Evolutionary conservation across 306 rosid species (phyloP).

Genomic region (Glycyrrhiza uralensis): DNA sequence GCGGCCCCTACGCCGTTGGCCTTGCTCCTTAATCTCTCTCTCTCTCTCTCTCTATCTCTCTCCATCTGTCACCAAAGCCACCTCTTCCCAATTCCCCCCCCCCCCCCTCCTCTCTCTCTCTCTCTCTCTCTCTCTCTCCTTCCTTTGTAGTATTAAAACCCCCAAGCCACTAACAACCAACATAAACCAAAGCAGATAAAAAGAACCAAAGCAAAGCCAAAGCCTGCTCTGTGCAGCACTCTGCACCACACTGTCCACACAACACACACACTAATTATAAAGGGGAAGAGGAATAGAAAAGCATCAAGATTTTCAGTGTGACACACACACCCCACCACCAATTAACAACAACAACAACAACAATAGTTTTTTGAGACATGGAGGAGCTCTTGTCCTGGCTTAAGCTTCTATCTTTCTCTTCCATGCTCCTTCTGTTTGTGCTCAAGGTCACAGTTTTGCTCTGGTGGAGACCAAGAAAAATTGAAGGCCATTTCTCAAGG

Average conservation of each 20-base stretch:
- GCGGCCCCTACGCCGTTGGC: slow-evolving; percentile 99
- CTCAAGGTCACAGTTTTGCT: slow-evolving; percentile 47
- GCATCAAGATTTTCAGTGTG: not conserved
- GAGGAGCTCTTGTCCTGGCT: slow-evolving; percentile 43
- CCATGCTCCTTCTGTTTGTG: slow-evolving; percentile 26
- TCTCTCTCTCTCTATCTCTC: slow-evolving; percentile 10
- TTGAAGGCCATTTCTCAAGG: slow-evolving; percentile 62
- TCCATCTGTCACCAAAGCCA: slow-evolving; percentile 23
- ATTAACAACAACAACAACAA: not conserved
- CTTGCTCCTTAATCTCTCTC: slow-evolving; percentile 39
- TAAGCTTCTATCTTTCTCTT: slow-evolving; percentile 36
- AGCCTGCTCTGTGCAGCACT: slow-evolving; percentile 31
- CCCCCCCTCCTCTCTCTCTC: slow-evolving; percentile 1
- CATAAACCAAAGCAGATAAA: slow-evolving; percentile 50
- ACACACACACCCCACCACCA: not conserved
- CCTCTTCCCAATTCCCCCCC: not conserved
- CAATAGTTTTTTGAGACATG: slow-evolving; percentile 34
- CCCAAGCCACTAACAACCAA: slow-evolving; percentile 51
- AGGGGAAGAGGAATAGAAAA: not conserved
- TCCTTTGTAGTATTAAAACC: slow-evolving; percentile 47
- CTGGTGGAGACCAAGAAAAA: slow-evolving; percentile 92
- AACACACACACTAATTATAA: no score
- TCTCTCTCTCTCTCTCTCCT: not conserved
- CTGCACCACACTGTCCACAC: slow-evolving; percentile 19
- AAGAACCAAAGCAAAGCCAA: slow-evolving; percentile 24